Evolutionary conservation across 805 yeast genomes (phyloP).

Genomic region (Nakazawaea laoshanensis): DNA sequence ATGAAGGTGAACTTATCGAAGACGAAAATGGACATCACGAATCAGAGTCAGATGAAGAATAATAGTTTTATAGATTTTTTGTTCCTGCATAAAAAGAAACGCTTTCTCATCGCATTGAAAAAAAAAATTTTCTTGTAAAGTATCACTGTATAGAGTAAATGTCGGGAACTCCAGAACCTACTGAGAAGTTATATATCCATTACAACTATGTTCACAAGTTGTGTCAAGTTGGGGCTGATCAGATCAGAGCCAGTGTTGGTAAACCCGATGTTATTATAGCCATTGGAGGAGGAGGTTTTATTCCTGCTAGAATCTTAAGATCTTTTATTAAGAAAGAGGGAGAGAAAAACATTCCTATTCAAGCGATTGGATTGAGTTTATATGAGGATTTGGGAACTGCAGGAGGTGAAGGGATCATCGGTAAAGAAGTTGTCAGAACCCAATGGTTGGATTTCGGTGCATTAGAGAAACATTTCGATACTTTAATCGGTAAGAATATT

Average conservation of each 20-base stretch:
- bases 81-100: background rate
- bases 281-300: constrained; percentile 70
- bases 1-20: constrained; percentile 27
- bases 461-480: constrained; percentile 58
- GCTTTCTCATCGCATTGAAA: background rate
- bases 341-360: constrained; percentile 60
- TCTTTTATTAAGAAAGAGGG: constrained; percentile 52
- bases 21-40: constrained; percentile 23
- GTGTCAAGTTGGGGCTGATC: constrained; percentile 46
- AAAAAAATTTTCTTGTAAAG: background rate
- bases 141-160: constrained; percentile 11
- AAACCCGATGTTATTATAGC: constrained; percentile 54
- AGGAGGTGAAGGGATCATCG: constrained; percentile 43
- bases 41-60: constrained; percentile 23
- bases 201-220: constrained; percentile 79
- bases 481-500: constrained; percentile 72
- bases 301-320: constrained; percentile 61
- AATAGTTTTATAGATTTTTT: background rate
- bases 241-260: constrained; percentile 21
- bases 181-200: constrained; percentile 52
- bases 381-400: constrained; percentile 48
- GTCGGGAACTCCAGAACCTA: constrained; percentile 17
- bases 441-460: constrained; percentile 87
- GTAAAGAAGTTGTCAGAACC: constrained; percentile 77
- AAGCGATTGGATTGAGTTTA: constrained; percentile 59